Evolutionary conservation across 495 filamentous ascomycete species (phyloP).

Genomic region (Podospora pseudoanserina): DNA sequence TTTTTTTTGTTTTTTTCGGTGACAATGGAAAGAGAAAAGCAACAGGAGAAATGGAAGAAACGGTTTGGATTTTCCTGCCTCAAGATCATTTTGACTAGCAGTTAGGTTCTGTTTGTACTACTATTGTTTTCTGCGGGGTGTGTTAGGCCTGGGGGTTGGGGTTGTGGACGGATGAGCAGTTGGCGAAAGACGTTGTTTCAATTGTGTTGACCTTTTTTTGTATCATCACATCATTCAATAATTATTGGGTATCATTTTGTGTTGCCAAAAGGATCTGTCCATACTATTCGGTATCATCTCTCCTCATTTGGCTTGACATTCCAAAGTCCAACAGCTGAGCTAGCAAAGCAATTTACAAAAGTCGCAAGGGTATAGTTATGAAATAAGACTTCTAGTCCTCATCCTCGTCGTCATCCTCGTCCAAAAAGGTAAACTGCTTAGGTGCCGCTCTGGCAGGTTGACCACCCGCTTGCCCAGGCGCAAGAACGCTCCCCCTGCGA

Average conservation of each 20-base stretch:
- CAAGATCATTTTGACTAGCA: not conserved
- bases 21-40: conserved; percentile 11
- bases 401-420: conserved; percentile 52
- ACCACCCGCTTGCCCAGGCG: not conserved
- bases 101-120: not conserved
- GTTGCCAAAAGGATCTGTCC: not conserved
- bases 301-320: not conserved
- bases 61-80: not conserved
- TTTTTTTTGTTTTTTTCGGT: not conserved
- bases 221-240: not conserved
- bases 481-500: conserved; percentile 12
- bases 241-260: not conserved
- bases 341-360: not conserved
- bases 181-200: not conserved
- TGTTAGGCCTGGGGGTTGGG: not conserved
- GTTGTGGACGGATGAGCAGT: not conserved
- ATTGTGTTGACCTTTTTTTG: not conserved
- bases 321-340: no score
- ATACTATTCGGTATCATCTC: not conserved
- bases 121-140: not conserved
- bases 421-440: conserved; percentile 52
- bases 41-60: conserved; percentile 10
- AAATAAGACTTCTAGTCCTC: conserved; percentile 26
- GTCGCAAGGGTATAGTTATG: not conserved
- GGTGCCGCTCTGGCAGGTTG: conserved; percentile 20